Base-by-base conservation (phyloP, 1,284 basidiomycete species). In the Boletus semigastroideus region DNA sequence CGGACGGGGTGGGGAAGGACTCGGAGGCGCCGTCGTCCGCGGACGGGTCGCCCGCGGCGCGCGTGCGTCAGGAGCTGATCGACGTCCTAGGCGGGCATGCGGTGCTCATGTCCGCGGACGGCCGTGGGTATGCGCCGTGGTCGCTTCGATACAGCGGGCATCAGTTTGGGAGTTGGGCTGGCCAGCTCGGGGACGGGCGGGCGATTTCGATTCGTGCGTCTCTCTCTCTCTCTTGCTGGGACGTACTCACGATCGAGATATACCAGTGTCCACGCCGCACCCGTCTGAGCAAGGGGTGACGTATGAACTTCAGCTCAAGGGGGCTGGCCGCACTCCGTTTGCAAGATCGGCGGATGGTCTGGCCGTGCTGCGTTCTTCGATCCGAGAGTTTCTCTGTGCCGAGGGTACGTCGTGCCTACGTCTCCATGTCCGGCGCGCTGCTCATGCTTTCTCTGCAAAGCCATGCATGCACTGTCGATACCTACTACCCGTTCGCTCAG, bases 171-270 rank as follows among this genome's bases (percentile, higher is more conserved):
- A 72, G 67, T 5, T 98, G 90, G 88, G 96, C 96, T 2, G 94
- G 94, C n/a, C 96, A 98, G 70, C 79, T 99, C 3, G 96, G 96
- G 10, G 96, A 99, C 64, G 96, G 96, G 0, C 82, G 96, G 14
- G 96, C 96, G 0, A 90, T 94, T 28, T 91, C 91, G 10, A 80
- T 99, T 47, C 69, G 90, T 90, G 59, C 65, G 79, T 25, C 22
- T 4, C 3, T 6, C 5, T 6, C 5, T 6, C n/a, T n/a, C n/a
- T 5, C 5, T 25, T 25, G 25, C 9, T 38, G 13, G 13, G n/a
- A 22, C 33, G 19, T 46, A 51, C 54, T 58, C 34, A 52, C 20
- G 30, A 38, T 49, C 47, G n/a, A 12, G 37, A 9, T 52, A n/a
- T n/a, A n/a, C n/a, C n/a, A 91, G 90, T 92, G 50, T 86, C 89